These are phyloP conservation scores for Aspergillus flavus DNA, from an alignment of 2,329 filamentous ascomycete genomes.

Conservation along the genomic window DNA sequence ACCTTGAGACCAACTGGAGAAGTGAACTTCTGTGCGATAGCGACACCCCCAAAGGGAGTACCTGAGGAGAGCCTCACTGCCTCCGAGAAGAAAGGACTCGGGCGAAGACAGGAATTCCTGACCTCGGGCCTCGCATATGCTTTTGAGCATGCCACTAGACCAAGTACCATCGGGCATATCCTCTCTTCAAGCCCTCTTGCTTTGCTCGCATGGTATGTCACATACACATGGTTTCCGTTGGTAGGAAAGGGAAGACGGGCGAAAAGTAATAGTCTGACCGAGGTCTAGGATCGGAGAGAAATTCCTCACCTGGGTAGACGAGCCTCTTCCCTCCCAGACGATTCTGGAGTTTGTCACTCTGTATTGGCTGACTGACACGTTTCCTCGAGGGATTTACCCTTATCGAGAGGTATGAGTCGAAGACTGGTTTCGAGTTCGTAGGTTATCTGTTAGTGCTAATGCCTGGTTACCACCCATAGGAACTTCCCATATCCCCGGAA, in stretches of 20 bases:
- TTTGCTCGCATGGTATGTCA: constrained; percentile 33
- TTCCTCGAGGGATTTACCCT: constrained; percentile 36
- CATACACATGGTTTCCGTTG: neutral
- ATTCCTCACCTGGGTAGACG: constrained; percentile 40
- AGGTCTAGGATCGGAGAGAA: constrained; percentile 43
- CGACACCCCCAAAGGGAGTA: constrained; percentile 23
- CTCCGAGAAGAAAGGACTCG: constrained; percentile 34
- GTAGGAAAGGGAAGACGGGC: neutral
- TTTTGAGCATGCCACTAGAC: constrained; percentile 33
- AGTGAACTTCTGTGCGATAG: constrained; percentile 34
- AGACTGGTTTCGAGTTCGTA: neutral
- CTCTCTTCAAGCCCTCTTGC: constrained; percentile 35
- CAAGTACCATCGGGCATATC: constrained; percentile 39
- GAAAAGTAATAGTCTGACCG: neutral
- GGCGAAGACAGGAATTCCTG: constrained; percentile 23
- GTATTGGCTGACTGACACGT: constrained; percentile 45
- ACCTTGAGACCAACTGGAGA: constrained; percentile 11
- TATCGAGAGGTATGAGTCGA: constrained; percentile 30
- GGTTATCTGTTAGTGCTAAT: neutral
- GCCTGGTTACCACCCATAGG: neutral
- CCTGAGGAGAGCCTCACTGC: constrained; percentile 25
- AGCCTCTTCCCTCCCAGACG: constrained; percentile 30
- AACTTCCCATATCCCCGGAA: neutral
- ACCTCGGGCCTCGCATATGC: constrained; percentile 28
- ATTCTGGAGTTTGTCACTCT: constrained; percentile 39